These are phyloP conservation scores for Trichophyton rubrum DNA, from an alignment of 2,329 filamentous ascomycete species.

Conservation along the genomic window DNA sequence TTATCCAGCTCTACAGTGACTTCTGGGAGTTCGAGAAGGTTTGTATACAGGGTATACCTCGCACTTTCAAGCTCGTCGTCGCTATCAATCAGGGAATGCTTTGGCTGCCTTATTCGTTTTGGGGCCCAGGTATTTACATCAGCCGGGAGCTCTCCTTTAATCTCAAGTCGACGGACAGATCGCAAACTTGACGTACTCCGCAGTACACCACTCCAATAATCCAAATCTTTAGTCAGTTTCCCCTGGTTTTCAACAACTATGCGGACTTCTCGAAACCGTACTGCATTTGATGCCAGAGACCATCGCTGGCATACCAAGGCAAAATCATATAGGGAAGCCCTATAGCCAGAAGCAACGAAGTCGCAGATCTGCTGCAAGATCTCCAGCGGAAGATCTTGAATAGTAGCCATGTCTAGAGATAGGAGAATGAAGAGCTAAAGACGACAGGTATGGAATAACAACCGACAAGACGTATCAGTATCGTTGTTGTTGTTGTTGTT, in stretches of 20 bases:
- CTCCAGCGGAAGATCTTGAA: not conserved
- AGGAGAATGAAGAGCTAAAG: not conserved
- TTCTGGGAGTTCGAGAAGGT: not conserved
- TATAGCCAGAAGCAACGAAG: not conserved
- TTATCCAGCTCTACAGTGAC: not conserved
- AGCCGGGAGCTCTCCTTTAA: not conserved
- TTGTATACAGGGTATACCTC: not conserved
- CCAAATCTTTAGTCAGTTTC: not conserved
- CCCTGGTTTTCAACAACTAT: not conserved
- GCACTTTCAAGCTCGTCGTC: not conserved
- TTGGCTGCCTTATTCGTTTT: not conserved
- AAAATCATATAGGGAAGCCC: not conserved
- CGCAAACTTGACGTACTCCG: not conserved
- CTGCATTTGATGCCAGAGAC: not conserved
- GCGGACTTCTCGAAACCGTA: not conserved
- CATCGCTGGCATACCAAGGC: not conserved
- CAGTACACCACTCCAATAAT: not conserved
- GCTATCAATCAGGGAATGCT: not conserved
- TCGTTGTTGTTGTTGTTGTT: too few species aligned
- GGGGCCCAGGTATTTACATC: not conserved
- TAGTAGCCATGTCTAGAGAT: not conserved
- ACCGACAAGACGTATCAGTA: too few species aligned
- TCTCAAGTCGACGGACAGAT: not conserved
- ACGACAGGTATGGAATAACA: too few species aligned
- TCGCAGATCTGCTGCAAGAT: slow-evolving; percentile 3